A percentile compares a stretch with the other conserved stretches of the same genome.
These are phyloP conservation scores for Ogataea populi-albae DNA, from an alignment of 805 yeast species.

Conservation along the genomic window DNA sequence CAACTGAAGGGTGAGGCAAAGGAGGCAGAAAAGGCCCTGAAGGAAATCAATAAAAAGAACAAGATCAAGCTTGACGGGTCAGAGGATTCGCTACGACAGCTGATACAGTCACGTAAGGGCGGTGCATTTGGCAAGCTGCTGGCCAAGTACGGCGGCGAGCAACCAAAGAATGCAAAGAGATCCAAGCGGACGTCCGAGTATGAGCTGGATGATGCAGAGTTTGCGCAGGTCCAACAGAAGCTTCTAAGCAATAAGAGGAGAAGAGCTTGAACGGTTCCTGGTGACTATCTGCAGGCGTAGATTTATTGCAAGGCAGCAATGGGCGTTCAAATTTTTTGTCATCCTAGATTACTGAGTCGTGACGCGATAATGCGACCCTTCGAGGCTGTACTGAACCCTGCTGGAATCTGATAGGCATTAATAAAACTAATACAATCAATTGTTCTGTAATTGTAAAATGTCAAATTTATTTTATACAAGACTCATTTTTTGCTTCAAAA, in stretches of 20 bases:
- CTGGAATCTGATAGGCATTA: too few species aligned
- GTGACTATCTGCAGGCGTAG: too few species aligned
- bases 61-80: constrained; percentile 28
- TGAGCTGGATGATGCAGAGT: constrained; percentile 51
- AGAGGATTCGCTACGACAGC: constrained; percentile 42
- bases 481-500: too few species aligned
- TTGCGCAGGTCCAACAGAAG: constrained; percentile 42
- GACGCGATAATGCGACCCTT: too few species aligned
- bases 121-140: constrained; percentile 45
- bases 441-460: too few species aligned
- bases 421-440: too few species aligned
- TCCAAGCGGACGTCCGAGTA: constrained; percentile 17
- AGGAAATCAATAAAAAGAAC: constrained; percentile 34
- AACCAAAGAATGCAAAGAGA: constrained; percentile 28
- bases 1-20: constrained; percentile 60
- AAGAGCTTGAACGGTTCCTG: too few species aligned
- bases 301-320: too few species aligned
- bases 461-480: too few species aligned
- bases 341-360: too few species aligned
- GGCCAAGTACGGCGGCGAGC: constrained; percentile 44
- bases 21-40: constrained; percentile 53
- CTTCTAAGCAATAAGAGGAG: constrained; percentile 16
- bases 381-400: too few species aligned
- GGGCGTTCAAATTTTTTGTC: too few species aligned
- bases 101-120: constrained; percentile 50